Evolutionary conservation across 257 asterid species (phyloP), one percentile per base, ranked within the genome.

Genomic region (Scutellaria barbata): DNA sequence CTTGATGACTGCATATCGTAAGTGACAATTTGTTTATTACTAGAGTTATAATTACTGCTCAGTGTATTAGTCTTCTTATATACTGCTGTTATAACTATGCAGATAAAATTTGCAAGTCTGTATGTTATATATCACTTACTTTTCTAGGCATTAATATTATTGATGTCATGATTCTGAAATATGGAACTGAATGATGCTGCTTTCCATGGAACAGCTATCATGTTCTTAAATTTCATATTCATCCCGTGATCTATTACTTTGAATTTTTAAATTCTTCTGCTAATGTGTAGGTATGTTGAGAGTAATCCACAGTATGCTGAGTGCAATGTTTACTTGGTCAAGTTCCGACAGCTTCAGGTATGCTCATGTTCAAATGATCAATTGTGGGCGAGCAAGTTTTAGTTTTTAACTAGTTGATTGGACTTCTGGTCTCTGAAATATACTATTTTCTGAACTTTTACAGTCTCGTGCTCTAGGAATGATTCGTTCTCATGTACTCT

Each of bases 281-380:
- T 45, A 33, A 18, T 80, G 77, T 75, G 75, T 74, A 95, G 99
- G 76, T 95, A 95, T 87, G 97, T 92, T 50, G 99, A 95, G 84
- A 82, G 89, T 82, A 92, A 92, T 79, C 99, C 97, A 59, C 98
- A 95, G 77, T 95, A 92, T 84, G 96, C 99, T 50, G 99, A 95
- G 84, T 89, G 98, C 91, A 88, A 84, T 80, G 94, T 95, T 70
- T 92, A 95, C 89, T 85, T 90, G 83, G 98, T 95, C 83, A 95
- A 95, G 82, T 92, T 95, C 84, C 95, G 97, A 70, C 98, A 95
- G 79, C 96, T 95, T 74, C 99, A 95, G 99, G 99, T 92, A 76
- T 70, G 77, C 74, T 62, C 33, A 60, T 16, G 52, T 62, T 61
- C 57, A 54, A 20, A 51, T 77, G 71, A 52, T 63, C 76, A 68